Base-by-base conservation (phyloP, 176 grass and related monocot species). In the Aegilops umbellulata region DNA sequence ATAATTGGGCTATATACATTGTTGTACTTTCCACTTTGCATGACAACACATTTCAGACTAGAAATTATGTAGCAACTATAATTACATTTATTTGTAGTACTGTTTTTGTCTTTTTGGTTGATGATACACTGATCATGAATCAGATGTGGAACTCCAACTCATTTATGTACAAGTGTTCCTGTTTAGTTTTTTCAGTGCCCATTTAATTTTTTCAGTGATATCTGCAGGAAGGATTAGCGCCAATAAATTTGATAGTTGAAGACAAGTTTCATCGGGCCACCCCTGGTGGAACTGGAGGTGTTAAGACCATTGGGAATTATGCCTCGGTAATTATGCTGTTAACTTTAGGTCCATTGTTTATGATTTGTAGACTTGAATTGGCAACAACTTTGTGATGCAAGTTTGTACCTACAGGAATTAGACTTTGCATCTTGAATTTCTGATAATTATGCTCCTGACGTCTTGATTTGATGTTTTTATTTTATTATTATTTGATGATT, bases 291-390 rank as follows among this genome's bases (percentile, higher is more conserved):
- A 98, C 97, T 60, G 94, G 97, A 80, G 77, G 90, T 78, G 92
- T 98, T 66, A 98, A 98, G 90, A 95, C 90, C 39, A 94, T 95
- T 6, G 97, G 97, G 79, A 98, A 98, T 87, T 98, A 98, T 92
- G 93, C 97, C 79, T 92, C 94, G 66, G 97, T 98, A 94, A 95
- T 79, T 89, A 22, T 67, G 22, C 70, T 86, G 35, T 72, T 55
- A 62, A 60, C 30, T 82, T 82, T 14, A 53, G 69, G 32, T 34
- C 80, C 12, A 67, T 35, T 10, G 23, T 34, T 34, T 57, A 51
- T 39, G 1, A 53, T 67, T 67, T 77, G 41, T 15, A 47, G 42
- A 73, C 60, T 76, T 64, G 20, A 84, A 76, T 76, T 9, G 32
- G n/a, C n/a, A n/a, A 84, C 24, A 83, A 60, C 57, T 87, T 74